Percentiles rank a stretch among this genome's conserved stretches.
Conservation (phyloP, 176 grass and related monocot species). For the Phragmites australis region DNA sequence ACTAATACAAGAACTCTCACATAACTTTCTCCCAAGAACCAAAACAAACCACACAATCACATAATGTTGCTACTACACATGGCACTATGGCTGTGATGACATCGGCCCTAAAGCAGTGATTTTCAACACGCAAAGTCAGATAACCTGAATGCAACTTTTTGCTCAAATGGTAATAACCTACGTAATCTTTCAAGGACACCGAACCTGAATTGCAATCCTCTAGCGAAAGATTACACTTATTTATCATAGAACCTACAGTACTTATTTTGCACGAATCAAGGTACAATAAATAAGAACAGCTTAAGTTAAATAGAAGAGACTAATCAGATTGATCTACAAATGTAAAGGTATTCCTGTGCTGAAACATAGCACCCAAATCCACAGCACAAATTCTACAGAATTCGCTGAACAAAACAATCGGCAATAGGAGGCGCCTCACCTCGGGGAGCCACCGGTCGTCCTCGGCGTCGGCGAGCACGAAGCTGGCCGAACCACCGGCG, state of each 20-base stretch:
- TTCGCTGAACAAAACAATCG: not conserved
- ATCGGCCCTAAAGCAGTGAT: conserved; percentile 20
- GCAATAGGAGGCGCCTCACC: conserved; percentile 40
- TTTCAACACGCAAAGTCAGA: not conserved
- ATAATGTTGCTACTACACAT: not conserved
- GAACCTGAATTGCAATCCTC: not conserved
- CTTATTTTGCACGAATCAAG: too few species aligned
- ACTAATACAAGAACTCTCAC: not conserved
- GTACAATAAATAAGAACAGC: too few species aligned
- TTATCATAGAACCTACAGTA: not conserved
- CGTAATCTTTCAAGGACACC: not conserved
- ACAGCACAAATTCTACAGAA: not conserved
- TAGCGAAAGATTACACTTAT: not conserved
- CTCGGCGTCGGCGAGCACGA: conserved; percentile 89
- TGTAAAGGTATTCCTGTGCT: too few species aligned
- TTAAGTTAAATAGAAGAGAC: too few species aligned
- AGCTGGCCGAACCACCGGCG: conserved; percentile 44
- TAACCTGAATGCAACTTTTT: not conserved
- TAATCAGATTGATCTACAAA: too few species aligned
- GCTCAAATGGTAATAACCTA: not conserved
- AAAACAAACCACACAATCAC: not conserved
- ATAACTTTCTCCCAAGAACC: not conserved
- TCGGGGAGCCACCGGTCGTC: conserved; percentile 93
- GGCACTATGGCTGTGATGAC: not conserved
- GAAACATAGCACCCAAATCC: too few species aligned